Evolutionary conservation across 2,329 filamentous ascomycete species (phyloP), one percentile per base, ranked within the genome.

Genomic region (Tolypocladium album): DNA sequence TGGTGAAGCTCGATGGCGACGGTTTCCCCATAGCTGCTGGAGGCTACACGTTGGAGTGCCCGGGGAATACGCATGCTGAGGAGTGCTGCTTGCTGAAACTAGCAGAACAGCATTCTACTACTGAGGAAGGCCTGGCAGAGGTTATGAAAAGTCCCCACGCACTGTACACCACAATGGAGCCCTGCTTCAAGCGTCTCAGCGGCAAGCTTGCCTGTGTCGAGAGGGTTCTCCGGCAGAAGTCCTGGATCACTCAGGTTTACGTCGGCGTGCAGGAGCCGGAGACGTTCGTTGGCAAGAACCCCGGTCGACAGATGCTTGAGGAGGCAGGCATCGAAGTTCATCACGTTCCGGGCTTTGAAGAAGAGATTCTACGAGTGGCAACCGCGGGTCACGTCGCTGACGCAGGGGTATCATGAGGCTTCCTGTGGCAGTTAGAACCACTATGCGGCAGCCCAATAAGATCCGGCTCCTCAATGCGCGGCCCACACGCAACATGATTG

Each of bases 41-140:
- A 1, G 93, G 94, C 59, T 97, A 93, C 76, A 97, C 94, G 0
- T 82, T 97, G 61, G 93, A 99, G 74, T 84, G 92, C 4, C 81
- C 86, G 0, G 94, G 93, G 50, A 99, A 99, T 76, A 97, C 94
- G 0, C 94, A 99, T 70, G 94, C 94, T 4, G 94, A 99, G 71
- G 92, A 99, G 76, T 93, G 88, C 73, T 96, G 91, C 69, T 82
- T 99, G 60, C 75, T 87, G 56, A 97, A 99, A 72, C 81, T 87
- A 17, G 78, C 83, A 1, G 68, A 76, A 56, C 67, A 76, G 63
- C 70, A 82, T 59, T 69, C 69, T 2, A 75, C 80, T 0, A 61
- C 79, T 0, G 86, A 88, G 64, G 82, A 83, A 58, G 70, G 74
- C 0, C 79, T 91, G 5, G 75, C 82, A 0, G 61, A 64, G n/a